A percentile compares a stretch with the other conserved stretches of the same genome.
These are phyloP conservation scores for Luvunga scandens DNA, from an alignment of 345 rosid species.

Conservation along the genomic window DNA sequence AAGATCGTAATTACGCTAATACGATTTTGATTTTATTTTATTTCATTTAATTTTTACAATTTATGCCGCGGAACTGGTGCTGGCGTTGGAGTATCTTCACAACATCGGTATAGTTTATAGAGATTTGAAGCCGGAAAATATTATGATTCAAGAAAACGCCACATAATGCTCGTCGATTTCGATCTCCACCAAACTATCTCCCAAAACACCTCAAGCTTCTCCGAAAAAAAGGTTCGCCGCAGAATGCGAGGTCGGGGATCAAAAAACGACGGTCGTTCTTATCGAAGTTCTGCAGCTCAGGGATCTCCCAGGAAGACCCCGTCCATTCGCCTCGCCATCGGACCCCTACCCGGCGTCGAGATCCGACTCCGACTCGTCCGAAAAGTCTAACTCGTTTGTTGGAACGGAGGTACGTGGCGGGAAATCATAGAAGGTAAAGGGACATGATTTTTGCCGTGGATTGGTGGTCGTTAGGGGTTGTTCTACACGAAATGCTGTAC, in stretches of 20 bases:
- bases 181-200: constrained; percentile 75
- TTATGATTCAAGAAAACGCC: constrained; percentile 79
- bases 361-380: constrained; percentile 26
- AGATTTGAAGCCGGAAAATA: constrained; percentile 87
- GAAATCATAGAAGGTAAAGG: constrained; percentile 67
- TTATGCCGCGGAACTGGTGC: constrained; percentile 85
- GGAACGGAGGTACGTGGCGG: constrained; percentile 89
- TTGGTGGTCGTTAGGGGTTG: constrained; percentile 90
- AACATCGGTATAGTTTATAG: constrained; percentile 66
- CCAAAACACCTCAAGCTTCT: constrained; percentile 30
- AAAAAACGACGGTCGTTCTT: constrained; percentile 29
- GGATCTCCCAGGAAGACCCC: constrained; percentile 36
- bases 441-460: constrained; percentile 89
- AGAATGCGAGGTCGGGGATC: background rate
- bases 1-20: background rate
- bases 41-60: no score
- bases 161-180: constrained; percentile 90
- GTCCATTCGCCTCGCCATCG: background rate
- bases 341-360: constrained; percentile 7
- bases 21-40: background rate
- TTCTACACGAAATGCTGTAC: constrained; percentile 86
- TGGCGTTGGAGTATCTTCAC: constrained; percentile 79
- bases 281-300: constrained; percentile 42
- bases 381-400: constrained; percentile 79
- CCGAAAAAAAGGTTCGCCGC: constrained; percentile 1